Evolutionary conservation across 495 filamentous ascomycete genomes (phyloP).

Genomic region (Aspergillus indologenus): DNA sequence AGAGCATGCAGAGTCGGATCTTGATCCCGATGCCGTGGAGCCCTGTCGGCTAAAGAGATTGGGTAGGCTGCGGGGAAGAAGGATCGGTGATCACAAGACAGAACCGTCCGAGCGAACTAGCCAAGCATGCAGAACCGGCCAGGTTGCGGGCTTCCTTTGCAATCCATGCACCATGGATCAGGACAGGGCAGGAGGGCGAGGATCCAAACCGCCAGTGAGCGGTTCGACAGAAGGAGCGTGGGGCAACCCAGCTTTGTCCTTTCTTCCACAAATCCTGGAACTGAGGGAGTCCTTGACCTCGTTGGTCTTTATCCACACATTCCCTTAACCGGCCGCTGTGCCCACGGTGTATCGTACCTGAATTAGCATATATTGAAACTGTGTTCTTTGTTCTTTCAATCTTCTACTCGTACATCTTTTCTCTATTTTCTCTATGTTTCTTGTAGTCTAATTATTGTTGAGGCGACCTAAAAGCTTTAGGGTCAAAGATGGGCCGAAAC

Average conservation of each 20-base stretch:
- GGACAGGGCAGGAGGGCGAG: not conserved
- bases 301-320: not conserved
- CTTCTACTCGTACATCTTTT: not conserved
- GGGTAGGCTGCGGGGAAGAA: not conserved
- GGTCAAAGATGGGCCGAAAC: not conserved
- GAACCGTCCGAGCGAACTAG: not conserved
- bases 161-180: constrained; percentile 4
- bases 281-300: constrained; percentile 2
- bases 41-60: constrained; percentile 64
- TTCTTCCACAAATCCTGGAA: not conserved
- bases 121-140: constrained; percentile 4
- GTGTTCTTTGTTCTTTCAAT: not conserved
- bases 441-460: too few species aligned
- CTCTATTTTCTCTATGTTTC: too few species aligned
- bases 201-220: not conserved
- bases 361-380: constrained; percentile 13
- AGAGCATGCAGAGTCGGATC: constrained; percentile 91
- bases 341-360: constrained; percentile 19
- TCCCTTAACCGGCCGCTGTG: constrained; percentile 6
- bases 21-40: constrained; percentile 95
- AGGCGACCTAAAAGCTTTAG: not conserved
- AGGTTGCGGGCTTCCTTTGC: not conserved
- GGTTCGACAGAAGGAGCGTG: constrained; percentile 4
- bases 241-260: not conserved
- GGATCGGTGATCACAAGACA: constrained; percentile 5